Conservation (phyloP, 2,329 filamentous ascomycete genomes). For the Alternaria ethzedia region DNA sequence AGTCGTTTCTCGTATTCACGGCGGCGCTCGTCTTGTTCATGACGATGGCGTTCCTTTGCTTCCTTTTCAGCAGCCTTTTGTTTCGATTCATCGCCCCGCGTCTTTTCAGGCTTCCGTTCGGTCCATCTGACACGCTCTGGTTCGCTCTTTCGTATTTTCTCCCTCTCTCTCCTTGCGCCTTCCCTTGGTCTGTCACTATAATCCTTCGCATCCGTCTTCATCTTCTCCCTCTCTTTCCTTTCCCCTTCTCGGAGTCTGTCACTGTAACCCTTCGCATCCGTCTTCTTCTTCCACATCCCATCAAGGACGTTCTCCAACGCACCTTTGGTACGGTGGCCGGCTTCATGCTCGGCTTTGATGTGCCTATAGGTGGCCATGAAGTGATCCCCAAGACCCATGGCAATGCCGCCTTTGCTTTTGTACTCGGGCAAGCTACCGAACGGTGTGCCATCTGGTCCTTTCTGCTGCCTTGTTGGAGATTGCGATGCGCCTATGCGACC, state of each 20-base stretch:
- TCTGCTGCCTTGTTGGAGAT: conserved; percentile 1
- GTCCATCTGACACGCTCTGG: not conserved
- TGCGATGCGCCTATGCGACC: not conserved
- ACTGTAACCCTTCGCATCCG: not conserved
- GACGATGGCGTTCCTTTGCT: not conserved
- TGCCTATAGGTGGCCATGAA: conserved; percentile 28
- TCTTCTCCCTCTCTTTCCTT: not conserved
- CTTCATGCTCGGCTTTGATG: conserved; percentile 28
- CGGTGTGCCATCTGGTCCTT: conserved; percentile 23
- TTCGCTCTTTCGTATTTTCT: not conserved
- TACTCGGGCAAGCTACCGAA: conserved; percentile 26
- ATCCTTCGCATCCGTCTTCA: not conserved
- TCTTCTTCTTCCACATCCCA: conserved; percentile 10
- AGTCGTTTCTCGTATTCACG: not conserved
- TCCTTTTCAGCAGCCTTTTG: not conserved
- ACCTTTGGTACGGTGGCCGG: conserved; percentile 17
- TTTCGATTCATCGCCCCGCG: not conserved
- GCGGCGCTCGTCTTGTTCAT: not conserved
- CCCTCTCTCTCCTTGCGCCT: not conserved
- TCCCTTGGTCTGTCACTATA: not conserved
- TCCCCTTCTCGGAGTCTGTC: not conserved
- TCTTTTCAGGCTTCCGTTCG: not conserved
- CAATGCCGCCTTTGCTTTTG: conserved; percentile 18
- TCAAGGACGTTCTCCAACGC: conserved; percentile 20
- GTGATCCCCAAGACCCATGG: conserved; percentile 26